Evolutionary conservation across 768 basidiomycete genomes (phyloP).

Genomic region (Termitomyces sp.): DNA sequence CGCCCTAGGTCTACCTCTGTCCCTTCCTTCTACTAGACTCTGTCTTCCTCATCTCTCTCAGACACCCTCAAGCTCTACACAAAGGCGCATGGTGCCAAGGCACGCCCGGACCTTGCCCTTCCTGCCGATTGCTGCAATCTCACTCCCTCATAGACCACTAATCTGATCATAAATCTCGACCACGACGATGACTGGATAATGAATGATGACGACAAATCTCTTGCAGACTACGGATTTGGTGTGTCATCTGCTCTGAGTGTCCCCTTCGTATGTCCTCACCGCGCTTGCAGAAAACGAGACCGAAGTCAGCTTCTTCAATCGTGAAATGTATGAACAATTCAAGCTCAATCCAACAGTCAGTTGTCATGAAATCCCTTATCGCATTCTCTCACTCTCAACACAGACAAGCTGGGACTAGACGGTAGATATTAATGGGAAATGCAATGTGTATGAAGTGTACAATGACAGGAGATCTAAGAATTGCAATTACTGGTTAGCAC

Average conservation of each 20-base stretch:
- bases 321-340: conserved; percentile 72
- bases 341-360: conserved; percentile 78
- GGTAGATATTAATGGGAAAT: conserved; percentile 28
- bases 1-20: conserved; percentile 47
- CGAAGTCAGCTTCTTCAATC: conserved; percentile 89
- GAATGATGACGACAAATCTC: conserved; percentile 52
- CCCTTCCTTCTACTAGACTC: background rate
- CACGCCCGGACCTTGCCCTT: conserved; percentile 20
- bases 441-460: conserved; percentile 31
- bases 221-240: conserved; percentile 80
- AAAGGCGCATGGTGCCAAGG: conserved; percentile 93
- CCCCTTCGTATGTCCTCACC: background rate
- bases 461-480: conserved; percentile 23
- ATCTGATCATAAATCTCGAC: conserved; percentile 97
- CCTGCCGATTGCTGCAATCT: background rate
- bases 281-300: conserved; percentile 80
- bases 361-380: background rate
- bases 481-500: conserved; percentile 75
- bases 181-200: conserved; percentile 95
- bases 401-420: conserved; percentile 43
- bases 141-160: conserved; percentile 64
- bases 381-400: background rate
- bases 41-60: conserved; percentile 23
- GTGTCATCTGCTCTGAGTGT: conserved; percentile 15
- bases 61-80: conserved; percentile 95